Conservation (phyloP, 306 rosid species). For the Castanea crenata region DNA sequence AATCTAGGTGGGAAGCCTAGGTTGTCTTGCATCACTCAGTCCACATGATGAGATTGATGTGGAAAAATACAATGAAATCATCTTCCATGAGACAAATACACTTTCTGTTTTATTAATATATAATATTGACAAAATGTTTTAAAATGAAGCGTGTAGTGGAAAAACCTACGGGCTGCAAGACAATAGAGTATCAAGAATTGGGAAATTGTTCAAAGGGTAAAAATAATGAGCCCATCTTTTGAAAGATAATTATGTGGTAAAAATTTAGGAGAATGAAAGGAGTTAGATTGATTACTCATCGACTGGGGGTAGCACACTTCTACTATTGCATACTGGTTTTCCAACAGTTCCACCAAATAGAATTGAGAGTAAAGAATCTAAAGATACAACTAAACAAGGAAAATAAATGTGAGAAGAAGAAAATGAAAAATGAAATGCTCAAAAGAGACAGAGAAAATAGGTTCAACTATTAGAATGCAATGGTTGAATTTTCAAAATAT, state of each 20-base stretch:
- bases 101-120: background rate
- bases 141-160: slow-evolving; percentile 9
- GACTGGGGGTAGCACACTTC: slow-evolving; percentile 89
- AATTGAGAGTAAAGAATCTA: background rate
- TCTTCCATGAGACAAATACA: background rate
- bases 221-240: background rate
- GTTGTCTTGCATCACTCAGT: background rate
- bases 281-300: slow-evolving; percentile 50
- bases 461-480: too few species aligned
- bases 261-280: slow-evolving; percentile 8
- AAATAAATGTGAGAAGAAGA: background rate
- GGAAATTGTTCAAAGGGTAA: slow-evolving; percentile 1
- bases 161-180: slow-evolving; percentile 40
- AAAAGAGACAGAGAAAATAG: slow-evolving; percentile 4
- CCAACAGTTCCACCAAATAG: slow-evolving; percentile 54
- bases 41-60: background rate
- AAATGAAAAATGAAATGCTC: background rate
- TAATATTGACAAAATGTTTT: background rate
- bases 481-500: too few species aligned
- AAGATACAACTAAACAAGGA: background rate
- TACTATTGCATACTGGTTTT: slow-evolving; percentile 87
- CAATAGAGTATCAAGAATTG: slow-evolving; percentile 17
- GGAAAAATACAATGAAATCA: background rate
- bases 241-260: background rate
- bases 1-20: too few species aligned